Evolutionary conservation across 352 stramenopile species (phyloP).

Genomic region (Globisporangium solare): DNA sequence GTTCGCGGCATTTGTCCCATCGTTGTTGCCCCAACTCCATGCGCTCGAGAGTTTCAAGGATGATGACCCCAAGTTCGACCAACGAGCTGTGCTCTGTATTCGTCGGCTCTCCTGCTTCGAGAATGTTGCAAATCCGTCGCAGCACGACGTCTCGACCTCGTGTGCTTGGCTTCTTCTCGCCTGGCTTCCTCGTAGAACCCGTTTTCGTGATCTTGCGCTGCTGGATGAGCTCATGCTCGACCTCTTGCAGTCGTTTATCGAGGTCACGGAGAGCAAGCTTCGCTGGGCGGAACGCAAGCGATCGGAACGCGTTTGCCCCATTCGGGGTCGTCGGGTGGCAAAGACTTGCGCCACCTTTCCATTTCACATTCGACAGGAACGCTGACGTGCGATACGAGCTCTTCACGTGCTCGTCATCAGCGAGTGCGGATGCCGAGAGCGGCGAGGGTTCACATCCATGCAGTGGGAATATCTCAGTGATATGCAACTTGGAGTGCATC

Average conservation of each 20-base stretch:
- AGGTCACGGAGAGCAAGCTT: conserved; percentile 70
- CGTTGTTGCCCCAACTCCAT: conserved; percentile 46
- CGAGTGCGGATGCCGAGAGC: conserved; percentile 14
- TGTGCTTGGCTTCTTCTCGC: conserved; percentile 36
- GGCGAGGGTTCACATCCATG: conserved; percentile 56
- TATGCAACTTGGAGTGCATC: conserved; percentile 29
- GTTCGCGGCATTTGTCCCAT: conserved; percentile 55
- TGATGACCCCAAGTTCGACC: conserved; percentile 65
- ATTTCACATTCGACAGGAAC: conserved; percentile 60
- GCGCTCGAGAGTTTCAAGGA: conserved; percentile 70
- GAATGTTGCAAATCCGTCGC: conserved; percentile 59
- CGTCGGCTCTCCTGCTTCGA: conserved; percentile 56
- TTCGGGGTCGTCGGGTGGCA: conserved; percentile 46
- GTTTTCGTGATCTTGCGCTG: conserved; percentile 44
- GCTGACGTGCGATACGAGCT: conserved; percentile 30
- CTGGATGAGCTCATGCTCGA: conserved; percentile 49
- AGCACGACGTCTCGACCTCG: conserved; percentile 71
- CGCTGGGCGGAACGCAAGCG: conserved; percentile 50
- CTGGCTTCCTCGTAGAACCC: conserved; percentile 32
- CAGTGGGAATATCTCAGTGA: conserved; percentile 68
- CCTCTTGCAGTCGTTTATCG: conserved; percentile 56
- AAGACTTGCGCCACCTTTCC: conserved; percentile 62
- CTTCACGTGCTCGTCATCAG: conserved; percentile 9
- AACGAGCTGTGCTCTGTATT: conserved; percentile 50
- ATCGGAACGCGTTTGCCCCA: conserved; percentile 55